Percentiles rank a stretch among this genome's conserved stretches.
phyloP scores from a whole-genome alignment of 805 yeast species.

The Candida odintsovae region DNA sequence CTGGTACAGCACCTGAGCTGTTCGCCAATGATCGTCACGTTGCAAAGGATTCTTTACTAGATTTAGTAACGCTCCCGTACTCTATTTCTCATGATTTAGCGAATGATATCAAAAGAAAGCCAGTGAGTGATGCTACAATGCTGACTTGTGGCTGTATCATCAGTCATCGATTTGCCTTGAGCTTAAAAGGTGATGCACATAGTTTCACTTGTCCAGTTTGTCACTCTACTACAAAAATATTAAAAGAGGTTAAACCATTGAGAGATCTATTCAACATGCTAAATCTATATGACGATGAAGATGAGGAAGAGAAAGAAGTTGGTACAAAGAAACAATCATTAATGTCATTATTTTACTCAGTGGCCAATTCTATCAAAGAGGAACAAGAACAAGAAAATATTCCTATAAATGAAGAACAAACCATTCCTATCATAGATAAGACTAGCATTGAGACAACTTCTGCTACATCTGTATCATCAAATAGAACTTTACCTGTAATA shows the following conservation, averaged over 20 bases:
- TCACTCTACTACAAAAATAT: constrained; percentile 5
- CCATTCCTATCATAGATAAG: background rate
- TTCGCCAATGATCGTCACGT: background rate
- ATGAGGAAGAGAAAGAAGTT: background rate
- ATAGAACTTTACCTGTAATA: constrained; percentile 3
- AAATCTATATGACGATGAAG: constrained; percentile 1
- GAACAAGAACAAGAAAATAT: background rate
- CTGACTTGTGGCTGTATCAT: constrained; percentile 37
- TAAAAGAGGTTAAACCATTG: constrained; percentile 10
- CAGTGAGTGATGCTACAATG: constrained; percentile 22
- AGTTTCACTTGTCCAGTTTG: constrained; percentile 18
- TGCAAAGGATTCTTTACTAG: background rate
- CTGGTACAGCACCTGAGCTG: background rate
- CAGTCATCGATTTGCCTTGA: constrained; percentile 26
- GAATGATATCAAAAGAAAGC: constrained; percentile 1
- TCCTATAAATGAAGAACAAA: background rate
- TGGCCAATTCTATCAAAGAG: constrained; percentile 20
- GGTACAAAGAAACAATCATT: constrained; percentile 23
- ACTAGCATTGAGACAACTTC: constrained; percentile 3
- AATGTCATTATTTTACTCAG: constrained; percentile 28
- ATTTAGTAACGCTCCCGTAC: background rate
- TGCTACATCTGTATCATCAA: constrained; percentile 7
- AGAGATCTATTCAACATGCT: constrained; percentile 12
- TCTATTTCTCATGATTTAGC: background rate
- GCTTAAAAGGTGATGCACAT: constrained; percentile 7